Percentiles rank a stretch among this genome's conserved stretches.
These are phyloP conservation scores for Nakazawaea siamensis DNA, from an alignment of 805 yeast species.

Conservation along the genomic window DNA sequence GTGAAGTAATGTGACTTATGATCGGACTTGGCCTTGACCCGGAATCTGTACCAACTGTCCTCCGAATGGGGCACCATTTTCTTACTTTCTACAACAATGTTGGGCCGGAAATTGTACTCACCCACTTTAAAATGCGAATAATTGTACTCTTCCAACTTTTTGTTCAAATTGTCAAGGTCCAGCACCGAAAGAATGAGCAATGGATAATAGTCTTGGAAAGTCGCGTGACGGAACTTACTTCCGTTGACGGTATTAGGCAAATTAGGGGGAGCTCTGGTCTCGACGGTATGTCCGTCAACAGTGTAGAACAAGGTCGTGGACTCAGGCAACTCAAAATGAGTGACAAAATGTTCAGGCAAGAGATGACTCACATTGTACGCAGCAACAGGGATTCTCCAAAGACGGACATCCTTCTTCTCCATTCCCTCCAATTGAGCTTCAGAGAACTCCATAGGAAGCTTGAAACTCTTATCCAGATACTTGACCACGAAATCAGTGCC, in stretches of 20 bases:
- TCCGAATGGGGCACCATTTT: background rate
- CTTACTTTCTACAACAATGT: conserved; percentile 14
- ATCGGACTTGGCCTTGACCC: conserved; percentile 11
- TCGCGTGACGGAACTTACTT: conserved; percentile 12
- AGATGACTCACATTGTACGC: background rate
- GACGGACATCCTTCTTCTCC: background rate
- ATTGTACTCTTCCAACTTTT: conserved; percentile 8
- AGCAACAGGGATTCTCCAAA: conserved; percentile 1
- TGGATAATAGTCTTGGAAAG: conserved; percentile 24
- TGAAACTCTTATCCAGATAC: conserved; percentile 1
- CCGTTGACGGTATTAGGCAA: conserved; percentile 5
- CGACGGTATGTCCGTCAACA: conserved; percentile 18
- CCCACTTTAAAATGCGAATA: conserved; percentile 11
- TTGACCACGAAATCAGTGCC: conserved; percentile 7
- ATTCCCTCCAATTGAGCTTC: background rate
- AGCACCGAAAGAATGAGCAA: conserved; percentile 17
- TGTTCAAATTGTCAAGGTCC: conserved; percentile 14
- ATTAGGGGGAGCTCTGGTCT: conserved; percentile 15
- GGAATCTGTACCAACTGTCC: conserved; percentile 19
- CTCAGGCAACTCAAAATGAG: background rate
- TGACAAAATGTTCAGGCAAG: conserved; percentile 2
- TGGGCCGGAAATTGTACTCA: conserved; percentile 19
- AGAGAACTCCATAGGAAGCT: conserved; percentile 2
- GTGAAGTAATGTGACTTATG: conserved; percentile 13
- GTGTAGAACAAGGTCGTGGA: conserved; percentile 16